These are phyloP conservation scores for Apiospora phragmitis DNA, from an alignment of 2,329 filamentous ascomycete species.

Conservation along the genomic window DNA sequence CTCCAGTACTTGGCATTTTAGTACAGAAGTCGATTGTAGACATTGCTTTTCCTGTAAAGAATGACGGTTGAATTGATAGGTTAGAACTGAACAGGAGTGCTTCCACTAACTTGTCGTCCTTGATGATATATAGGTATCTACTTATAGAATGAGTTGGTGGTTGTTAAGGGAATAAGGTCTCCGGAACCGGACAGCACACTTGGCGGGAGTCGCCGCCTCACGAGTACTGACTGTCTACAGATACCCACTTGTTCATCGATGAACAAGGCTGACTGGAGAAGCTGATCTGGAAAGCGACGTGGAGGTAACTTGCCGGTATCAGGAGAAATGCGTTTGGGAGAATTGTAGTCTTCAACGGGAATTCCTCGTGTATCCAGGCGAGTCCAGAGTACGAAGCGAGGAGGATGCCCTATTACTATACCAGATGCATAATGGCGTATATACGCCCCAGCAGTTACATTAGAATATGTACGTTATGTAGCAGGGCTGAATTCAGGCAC, in stretches of 20 bases:
- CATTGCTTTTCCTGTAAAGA: not conserved
- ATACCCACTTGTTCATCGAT: not conserved
- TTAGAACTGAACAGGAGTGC: not conserved
- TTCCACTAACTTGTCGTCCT: not conserved
- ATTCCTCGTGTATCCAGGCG: not conserved
- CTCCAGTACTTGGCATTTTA: not conserved
- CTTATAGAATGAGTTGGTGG: not conserved
- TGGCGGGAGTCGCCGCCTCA: not conserved
- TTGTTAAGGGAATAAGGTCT: not conserved
- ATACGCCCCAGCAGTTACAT: not conserved
- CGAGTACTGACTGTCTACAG: not conserved
- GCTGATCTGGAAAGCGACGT: not conserved
- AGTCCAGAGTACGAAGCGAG: not conserved
- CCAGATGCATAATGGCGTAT: not conserved
- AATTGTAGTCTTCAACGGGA: not conserved
- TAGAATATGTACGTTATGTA: not conserved
- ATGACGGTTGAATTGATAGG: not conserved
- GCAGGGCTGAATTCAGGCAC: conserved; percentile 5
- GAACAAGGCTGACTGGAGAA: not conserved
- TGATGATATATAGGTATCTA: not conserved
- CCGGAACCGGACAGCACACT: not conserved
- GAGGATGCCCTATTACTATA: not conserved
- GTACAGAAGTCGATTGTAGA: not conserved
- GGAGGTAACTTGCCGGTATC: not conserved
- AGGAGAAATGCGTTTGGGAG: not conserved